Conservation (phyloP, 208 protist genomes). For the Herpetomonas tarakana region DNA sequence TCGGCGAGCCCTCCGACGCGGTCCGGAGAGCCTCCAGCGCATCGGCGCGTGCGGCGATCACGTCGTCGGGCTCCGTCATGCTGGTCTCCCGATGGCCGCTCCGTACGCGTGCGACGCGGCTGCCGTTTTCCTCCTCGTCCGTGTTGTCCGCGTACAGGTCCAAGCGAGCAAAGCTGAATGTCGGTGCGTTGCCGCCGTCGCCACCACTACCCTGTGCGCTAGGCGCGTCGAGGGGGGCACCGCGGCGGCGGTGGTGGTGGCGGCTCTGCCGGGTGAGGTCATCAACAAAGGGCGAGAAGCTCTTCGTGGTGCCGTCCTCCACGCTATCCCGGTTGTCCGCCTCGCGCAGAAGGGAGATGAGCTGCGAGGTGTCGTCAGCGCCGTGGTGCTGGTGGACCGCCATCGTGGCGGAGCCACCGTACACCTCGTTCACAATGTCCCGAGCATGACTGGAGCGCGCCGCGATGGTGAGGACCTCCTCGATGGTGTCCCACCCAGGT, state of each 20-base stretch:
- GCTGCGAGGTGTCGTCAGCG: conserved; percentile 12
- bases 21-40: background rate
- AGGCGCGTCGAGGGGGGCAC: too few species aligned
- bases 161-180: background rate
- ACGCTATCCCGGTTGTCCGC: background rate
- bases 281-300: background rate
- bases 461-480: conserved; percentile 16
- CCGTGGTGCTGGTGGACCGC: conserved; percentile 25
- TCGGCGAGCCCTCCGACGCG: background rate
- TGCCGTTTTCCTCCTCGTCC: background rate
- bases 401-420: conserved; percentile 14
- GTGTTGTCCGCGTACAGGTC: background rate
- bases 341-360: conserved; percentile 5
- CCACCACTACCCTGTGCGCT: background rate
- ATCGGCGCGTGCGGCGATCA: background rate
- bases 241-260: background rate
- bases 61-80: background rate
- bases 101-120: background rate
- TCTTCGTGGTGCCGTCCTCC: background rate
- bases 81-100: background rate
- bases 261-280: too few species aligned
- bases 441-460: conserved; percentile 13
- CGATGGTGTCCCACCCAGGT: conserved; percentile 15
- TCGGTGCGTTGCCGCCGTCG: background rate
- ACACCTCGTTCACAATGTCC: conserved; percentile 16